Conservation (phyloP, 2,329 filamentous ascomycete species). For the Aspergillus fijiensis region DNA sequence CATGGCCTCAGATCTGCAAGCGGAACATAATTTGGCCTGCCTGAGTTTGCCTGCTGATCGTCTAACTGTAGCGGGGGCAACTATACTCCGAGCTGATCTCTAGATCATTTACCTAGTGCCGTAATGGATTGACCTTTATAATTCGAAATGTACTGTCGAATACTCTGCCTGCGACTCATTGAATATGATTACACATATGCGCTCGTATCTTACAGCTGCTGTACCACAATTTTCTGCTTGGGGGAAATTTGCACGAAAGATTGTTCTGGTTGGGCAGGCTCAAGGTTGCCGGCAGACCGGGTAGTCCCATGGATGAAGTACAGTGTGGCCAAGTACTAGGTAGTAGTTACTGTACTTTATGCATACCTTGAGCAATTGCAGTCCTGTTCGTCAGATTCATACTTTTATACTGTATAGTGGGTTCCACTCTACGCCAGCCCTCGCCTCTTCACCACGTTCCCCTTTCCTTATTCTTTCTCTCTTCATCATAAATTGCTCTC, state of each 20-base stretch:
- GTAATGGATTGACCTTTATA: no score
- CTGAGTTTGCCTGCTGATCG: not conserved
- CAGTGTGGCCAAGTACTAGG: not conserved
- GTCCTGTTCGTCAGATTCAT: not conserved
- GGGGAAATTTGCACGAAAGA: not conserved
- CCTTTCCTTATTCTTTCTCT: not conserved
- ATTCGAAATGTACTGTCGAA: no score
- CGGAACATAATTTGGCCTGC: not conserved
- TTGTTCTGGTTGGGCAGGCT: not conserved
- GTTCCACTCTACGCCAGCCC: not conserved
- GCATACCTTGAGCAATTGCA: not conserved
- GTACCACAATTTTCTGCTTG: not conserved
- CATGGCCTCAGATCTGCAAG: not conserved
- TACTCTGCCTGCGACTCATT: no score
- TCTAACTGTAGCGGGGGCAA: not conserved
- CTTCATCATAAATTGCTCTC: not conserved
- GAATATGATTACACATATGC: no score
- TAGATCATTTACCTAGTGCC: no score
- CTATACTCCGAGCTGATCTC: not conserved
- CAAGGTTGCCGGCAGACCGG: not conserved
- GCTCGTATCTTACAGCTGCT: not conserved
- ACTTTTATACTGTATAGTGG: not conserved
- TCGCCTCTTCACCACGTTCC: constrained; percentile 1
- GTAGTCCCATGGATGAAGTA: not conserved
- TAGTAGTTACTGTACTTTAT: not conserved